Evolutionary conservation across 371 early-diverging fungal species (phyloP).

Genomic region (Apophysomyces elegans): DNA sequence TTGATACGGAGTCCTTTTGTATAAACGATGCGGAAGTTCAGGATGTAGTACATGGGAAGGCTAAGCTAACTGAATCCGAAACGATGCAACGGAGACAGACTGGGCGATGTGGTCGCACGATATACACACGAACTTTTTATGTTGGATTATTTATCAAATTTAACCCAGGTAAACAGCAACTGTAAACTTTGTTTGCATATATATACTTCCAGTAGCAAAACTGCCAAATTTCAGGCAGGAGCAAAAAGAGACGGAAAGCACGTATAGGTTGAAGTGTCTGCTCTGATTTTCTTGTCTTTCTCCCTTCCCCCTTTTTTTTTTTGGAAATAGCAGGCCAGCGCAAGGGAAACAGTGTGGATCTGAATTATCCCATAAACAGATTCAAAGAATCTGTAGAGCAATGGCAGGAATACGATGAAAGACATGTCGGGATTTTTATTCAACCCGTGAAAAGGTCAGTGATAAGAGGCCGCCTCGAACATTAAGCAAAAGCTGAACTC

Average conservation of each 20-base stretch:
- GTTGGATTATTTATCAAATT: not conserved
- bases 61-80: too few relatives aligned
- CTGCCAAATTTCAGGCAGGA: not conserved
- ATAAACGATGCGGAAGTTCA: conserved; percentile 65
- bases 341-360: not conserved
- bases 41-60: conserved; percentile 66
- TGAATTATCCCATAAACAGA: not conserved
- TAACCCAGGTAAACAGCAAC: conserved; percentile 1
- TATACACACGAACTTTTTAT: not conserved
- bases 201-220: not conserved
- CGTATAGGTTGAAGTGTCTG: not conserved
- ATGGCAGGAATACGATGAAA: conserved; percentile 3
- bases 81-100: not conserved
- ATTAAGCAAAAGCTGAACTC: not conserved
- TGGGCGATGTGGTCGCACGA: not conserved
- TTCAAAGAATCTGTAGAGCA: conserved; percentile 1
- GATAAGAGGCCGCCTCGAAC: not conserved
- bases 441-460: not conserved
- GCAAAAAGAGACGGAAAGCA: not conserved
- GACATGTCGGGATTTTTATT: not conserved
- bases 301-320: not conserved
- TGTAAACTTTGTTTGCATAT: not conserved
- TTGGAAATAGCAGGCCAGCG: not conserved
- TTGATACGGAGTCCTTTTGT: conserved; percentile 72
- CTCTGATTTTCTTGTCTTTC: not conserved